Evolutionary conservation across 345 rosid genomes (phyloP).

Genomic region (Eucalyptus erythrocorys): DNA sequence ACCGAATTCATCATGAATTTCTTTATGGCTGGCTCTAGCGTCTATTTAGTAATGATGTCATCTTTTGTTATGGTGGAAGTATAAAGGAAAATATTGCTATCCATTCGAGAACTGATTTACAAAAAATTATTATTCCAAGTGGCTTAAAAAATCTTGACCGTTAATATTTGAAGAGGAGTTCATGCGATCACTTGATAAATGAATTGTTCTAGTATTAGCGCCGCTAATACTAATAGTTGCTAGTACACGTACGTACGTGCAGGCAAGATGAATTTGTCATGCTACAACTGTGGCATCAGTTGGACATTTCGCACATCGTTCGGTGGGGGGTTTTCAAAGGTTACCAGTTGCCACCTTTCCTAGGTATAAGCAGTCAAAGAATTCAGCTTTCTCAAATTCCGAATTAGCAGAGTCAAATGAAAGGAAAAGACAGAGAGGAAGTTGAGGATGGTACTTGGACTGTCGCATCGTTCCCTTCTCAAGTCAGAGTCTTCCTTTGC

Average conservation of each 20-base stretch:
- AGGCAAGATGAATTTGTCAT: not conserved
- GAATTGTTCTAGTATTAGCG: not conserved
- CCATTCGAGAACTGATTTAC: not conserved
- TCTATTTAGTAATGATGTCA: not conserved
- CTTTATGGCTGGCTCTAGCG: fast-evolving
- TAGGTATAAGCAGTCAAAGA: not conserved
- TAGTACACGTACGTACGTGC: not conserved
- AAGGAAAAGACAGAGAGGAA: not conserved
- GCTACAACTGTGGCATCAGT: not conserved
- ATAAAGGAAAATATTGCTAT: not conserved
- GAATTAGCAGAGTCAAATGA: not conserved
- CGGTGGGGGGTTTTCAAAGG: not conserved
- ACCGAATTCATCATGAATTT: not conserved
- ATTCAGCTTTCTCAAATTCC: not conserved
- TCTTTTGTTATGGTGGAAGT: not conserved
- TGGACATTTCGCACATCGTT: not conserved
- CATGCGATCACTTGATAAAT: not conserved
- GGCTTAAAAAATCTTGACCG: not conserved
- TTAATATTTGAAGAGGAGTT: not conserved
- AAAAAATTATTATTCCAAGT: not conserved
- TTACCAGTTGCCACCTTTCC: not conserved
- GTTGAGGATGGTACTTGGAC: not conserved
- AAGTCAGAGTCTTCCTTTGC: not conserved
- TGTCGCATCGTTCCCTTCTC: not conserved
- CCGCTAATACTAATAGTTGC: not conserved